phyloP scores from a whole-genome alignment of 345 rosid genomes.

The Pistacia vera region DNA sequence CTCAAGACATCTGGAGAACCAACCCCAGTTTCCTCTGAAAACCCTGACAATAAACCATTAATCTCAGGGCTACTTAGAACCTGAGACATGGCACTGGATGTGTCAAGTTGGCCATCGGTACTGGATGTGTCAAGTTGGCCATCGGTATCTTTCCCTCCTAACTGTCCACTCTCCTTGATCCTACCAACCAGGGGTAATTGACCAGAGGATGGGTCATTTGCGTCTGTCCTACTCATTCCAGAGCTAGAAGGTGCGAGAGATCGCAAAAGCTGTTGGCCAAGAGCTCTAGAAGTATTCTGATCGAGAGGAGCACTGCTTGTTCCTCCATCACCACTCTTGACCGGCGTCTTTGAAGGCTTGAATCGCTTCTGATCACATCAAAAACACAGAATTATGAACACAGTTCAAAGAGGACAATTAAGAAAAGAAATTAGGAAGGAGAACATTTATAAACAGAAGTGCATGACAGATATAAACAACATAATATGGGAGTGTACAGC shows the following conservation, averaged over 20 bases:
- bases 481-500: not conserved
- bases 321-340: conserved; percentile 37
- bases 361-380: conserved; percentile 44
- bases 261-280: conserved; percentile 65
- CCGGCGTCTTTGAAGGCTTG: conserved; percentile 46
- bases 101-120: conserved; percentile 47
- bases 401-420: not conserved
- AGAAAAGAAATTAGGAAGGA: not conserved
- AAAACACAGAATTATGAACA: conserved; percentile 6
- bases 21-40: conserved; percentile 74
- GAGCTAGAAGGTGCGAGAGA: conserved; percentile 60
- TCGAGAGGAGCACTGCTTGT: conserved; percentile 38
- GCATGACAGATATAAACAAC: not conserved
- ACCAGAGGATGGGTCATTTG: conserved; percentile 22
- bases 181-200: conserved; percentile 21
- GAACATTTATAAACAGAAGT: not conserved
- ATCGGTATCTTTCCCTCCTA: conserved; percentile 41
- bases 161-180: conserved; percentile 24
- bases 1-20: conserved; percentile 82
- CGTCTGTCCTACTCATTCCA: conserved; percentile 23
- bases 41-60: conserved; percentile 69
- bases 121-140: conserved; percentile 51
- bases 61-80: conserved; percentile 67
- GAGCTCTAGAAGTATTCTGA: conserved; percentile 36
- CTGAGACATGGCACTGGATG: conserved; percentile 67